phyloP scores from a whole-genome alignment of 2,329 filamentous ascomycete genomes.

The Aspergillus sp. region DNA sequence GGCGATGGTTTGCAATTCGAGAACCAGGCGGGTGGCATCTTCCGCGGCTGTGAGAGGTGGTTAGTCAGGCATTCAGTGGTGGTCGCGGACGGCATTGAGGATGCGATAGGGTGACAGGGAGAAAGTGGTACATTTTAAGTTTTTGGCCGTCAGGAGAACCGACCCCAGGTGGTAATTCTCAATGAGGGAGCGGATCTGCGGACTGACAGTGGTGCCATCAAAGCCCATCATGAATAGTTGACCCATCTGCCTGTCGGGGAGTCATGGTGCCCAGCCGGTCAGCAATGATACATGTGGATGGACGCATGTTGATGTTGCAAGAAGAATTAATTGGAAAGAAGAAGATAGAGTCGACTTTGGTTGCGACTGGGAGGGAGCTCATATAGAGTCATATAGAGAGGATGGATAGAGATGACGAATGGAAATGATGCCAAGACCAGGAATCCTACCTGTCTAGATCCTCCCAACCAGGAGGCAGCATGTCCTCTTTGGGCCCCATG shows the following conservation, averaged over 20 bases:
- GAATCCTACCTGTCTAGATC: constrained; percentile 39
- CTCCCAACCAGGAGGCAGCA: constrained; percentile 41
- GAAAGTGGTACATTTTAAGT: constrained; percentile 58
- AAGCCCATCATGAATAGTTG: constrained; percentile 68
- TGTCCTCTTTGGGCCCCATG: constrained; percentile 43
- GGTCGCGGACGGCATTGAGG: too few species aligned
- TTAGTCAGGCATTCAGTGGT: constrained; percentile 9
- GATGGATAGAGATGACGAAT: background rate
- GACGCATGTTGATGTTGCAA: background rate
- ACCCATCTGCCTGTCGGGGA: constrained; percentile 57
- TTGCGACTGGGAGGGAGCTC: too few species aligned
- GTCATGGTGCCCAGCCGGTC: constrained; percentile 64
- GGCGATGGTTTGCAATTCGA: constrained; percentile 89
- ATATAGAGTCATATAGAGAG: background rate
- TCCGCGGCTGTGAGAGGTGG: constrained; percentile 69
- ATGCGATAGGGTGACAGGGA: too few species aligned
- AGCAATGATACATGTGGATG: constrained; percentile 21
- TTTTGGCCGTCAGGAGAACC: constrained; percentile 67
- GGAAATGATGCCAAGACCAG: constrained; percentile 17
- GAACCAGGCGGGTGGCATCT: constrained; percentile 81
- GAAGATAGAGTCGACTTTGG: background rate
- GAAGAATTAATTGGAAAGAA: background rate
- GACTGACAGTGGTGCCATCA: constrained; percentile 62
- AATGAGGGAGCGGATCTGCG: constrained; percentile 62
- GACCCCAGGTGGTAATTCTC: constrained; percentile 78